Evolutionary conservation across 148 eudicot genomes (phyloP).

Genomic region (Chenopodium album): DNA sequence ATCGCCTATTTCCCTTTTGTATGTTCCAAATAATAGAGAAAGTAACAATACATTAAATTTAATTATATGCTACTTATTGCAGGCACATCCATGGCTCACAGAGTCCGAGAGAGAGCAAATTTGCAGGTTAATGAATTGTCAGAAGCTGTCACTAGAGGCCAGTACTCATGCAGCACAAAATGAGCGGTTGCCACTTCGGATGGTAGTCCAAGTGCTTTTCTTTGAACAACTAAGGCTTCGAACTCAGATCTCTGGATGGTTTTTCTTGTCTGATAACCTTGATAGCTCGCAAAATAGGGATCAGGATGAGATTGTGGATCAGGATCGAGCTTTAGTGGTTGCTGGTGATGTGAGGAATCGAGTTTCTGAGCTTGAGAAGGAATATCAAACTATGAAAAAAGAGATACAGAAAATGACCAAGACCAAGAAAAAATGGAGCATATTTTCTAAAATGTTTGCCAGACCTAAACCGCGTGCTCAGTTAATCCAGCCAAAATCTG

Average conservation of each 20-base stretch:
- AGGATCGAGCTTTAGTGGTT: conserved; percentile 29
- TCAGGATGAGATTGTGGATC: conserved; percentile 28
- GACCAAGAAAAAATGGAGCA: conserved; percentile 55
- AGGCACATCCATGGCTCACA: conserved; percentile 79
- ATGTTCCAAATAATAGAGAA: background rate
- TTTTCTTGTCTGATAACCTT: conserved; percentile 58
- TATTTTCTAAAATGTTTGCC: conserved; percentile 48
- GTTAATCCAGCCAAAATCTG: conserved; percentile 27
- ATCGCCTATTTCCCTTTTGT: background rate
- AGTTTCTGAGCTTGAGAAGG: conserved; percentile 66
- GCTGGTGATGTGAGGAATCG: conserved; percentile 53
- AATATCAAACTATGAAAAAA: conserved; percentile 52
- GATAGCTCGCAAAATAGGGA: conserved; percentile 45
- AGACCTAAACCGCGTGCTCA: conserved; percentile 34
- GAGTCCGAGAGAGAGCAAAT: conserved; percentile 71
- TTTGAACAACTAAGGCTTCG: conserved; percentile 70
- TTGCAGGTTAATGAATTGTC: conserved; percentile 72
- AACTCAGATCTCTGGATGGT: conserved; percentile 72
- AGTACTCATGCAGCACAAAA: conserved; percentile 81
- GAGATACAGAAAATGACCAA: conserved; percentile 56
- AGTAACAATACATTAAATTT: background rate
- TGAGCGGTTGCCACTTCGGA: conserved; percentile 72
- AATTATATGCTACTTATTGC: background rate
- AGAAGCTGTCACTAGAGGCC: conserved; percentile 71
- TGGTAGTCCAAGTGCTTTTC: conserved; percentile 72